These are phyloP conservation scores for Neurospora sp. DNA, from an alignment of 495 filamentous ascomycete genomes.

Conservation along the genomic window DNA sequence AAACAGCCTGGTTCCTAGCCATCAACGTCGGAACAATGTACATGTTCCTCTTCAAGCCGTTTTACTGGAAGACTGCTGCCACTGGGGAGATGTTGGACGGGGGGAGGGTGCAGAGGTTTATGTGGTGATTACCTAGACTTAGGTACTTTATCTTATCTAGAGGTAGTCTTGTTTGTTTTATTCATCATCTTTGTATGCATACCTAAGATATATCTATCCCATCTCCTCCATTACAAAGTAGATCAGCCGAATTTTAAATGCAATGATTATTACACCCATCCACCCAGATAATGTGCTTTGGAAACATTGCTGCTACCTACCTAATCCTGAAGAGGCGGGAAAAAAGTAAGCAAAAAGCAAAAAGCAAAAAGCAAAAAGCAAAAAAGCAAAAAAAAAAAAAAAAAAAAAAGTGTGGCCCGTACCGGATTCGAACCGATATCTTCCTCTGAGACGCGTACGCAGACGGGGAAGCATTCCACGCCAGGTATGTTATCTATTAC, in stretches of 20 bases:
- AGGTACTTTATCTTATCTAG: too few species aligned
- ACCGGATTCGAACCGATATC: background rate
- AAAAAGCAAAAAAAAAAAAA: background rate
- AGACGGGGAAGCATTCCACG: background rate
- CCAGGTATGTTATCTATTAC: background rate
- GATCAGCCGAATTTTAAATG: too few species aligned
- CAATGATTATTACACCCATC: too few species aligned
- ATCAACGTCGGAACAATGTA: slow-evolving; percentile 69
- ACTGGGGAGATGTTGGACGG: slow-evolving; percentile 48
- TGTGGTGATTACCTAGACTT: slow-evolving; percentile 55
- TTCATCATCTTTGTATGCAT: background rate
- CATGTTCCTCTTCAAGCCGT: slow-evolving; percentile 69
- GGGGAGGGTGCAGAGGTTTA: slow-evolving; percentile 77
- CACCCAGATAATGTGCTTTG: too few species aligned
- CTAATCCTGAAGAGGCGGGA: too few species aligned
- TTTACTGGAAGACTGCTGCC: slow-evolving; percentile 51
- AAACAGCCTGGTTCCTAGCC: slow-evolving; percentile 67
- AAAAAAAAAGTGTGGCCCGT: background rate
- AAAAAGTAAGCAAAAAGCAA: too few species aligned
- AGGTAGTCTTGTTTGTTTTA: background rate
- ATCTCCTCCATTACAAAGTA: too few species aligned
- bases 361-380: background rate
- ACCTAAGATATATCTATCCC: too few species aligned
- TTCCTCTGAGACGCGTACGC: background rate
- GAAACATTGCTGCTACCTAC: too few species aligned